A percentile compares a stretch with the other conserved stretches of the same genome.
phyloP scores from a whole-genome alignment of 345 rosid species.

The Clausena lansium region DNA sequence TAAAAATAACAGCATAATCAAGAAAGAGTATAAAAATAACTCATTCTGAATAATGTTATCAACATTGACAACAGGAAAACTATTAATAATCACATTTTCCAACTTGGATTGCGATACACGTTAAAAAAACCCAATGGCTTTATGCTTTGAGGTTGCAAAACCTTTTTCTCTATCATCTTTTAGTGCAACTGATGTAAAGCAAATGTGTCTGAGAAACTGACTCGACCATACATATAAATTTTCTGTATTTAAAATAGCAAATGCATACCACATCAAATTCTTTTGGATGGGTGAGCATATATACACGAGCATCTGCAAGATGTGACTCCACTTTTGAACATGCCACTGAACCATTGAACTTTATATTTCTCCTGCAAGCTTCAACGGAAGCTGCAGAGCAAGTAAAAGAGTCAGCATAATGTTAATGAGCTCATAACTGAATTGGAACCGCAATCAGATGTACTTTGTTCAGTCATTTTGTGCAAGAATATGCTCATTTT shows the following conservation, averaged over 20 bases:
- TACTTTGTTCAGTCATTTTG: neutral
- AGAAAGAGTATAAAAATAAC: neutral
- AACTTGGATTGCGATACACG: neutral
- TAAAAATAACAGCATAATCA: too few relatives aligned
- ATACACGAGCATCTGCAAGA: constrained; percentile 93
- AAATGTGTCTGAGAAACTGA: constrained; percentile 4
- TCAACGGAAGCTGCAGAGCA: constrained; percentile 71
- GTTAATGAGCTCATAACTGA: neutral
- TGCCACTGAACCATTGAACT: constrained; percentile 89
- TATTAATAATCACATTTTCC: neutral
- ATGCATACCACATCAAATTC: constrained; percentile 87
- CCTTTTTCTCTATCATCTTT: neutral
- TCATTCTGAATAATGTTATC: neutral
- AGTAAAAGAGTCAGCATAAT: neutral
- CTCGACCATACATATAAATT: neutral
- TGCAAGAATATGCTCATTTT: neutral
- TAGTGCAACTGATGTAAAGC: neutral
- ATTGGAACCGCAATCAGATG: neutral
- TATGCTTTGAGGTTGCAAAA: neutral
- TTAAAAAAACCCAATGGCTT: neutral
- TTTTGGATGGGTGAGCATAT: constrained; percentile 92
- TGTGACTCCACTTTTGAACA: constrained; percentile 87
- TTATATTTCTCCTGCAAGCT: constrained; percentile 88
- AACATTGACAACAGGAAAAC: neutral
- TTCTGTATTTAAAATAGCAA: neutral